Percentiles rank a stretch among this genome's conserved stretches.
Evolutionary conservation across 192 early-diverging fungal species (phyloP).

Genomic region (Coemansia sp.): DNA sequence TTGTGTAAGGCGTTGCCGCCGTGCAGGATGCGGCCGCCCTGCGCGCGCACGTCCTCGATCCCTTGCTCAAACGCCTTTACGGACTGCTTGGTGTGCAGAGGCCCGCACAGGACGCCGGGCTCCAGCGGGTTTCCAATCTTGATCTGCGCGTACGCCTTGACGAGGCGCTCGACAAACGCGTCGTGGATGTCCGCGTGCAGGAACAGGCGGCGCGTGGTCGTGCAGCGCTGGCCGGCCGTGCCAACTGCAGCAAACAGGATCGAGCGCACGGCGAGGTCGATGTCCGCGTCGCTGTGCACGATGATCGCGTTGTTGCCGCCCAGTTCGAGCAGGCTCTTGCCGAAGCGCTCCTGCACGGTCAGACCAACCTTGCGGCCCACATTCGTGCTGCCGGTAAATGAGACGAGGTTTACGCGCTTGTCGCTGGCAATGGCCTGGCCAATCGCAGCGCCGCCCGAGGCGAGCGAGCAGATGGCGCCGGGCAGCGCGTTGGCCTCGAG

Average conservation of each 20-base stretch:
- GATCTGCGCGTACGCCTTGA: conserved; percentile 84
- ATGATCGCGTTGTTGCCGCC: conserved; percentile 97
- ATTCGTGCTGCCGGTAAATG: conserved; percentile 89
- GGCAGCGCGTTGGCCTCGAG: conserved; percentile 79
- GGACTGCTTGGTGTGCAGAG: conserved; percentile 84
- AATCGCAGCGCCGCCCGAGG: conserved; percentile 80
- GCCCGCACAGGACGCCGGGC: conserved; percentile 82
- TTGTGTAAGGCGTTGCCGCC: conserved; percentile 77
- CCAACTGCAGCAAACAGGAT: conserved; percentile 94
- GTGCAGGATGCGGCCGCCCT: conserved; percentile 82
- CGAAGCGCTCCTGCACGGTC: conserved; percentile 82
- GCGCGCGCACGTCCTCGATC: conserved; percentile 72
- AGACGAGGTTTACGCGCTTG: conserved; percentile 72
- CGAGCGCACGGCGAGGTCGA: conserved; percentile 82
- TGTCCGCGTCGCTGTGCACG: conserved; percentile 86
- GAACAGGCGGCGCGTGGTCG: conserved; percentile 87
- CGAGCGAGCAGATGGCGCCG: conserved; percentile 79
- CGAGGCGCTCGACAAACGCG: conserved; percentile 70
- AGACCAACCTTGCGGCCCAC: conserved; percentile 74
- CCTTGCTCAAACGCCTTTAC: conserved; percentile 73
- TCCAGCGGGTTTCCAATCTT: conserved; percentile 86
- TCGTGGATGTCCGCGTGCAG: conserved; percentile 88
- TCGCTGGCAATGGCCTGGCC: conserved; percentile 73
- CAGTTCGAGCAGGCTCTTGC: conserved; percentile 82
- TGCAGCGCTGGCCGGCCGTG: conserved; percentile 94